Base-by-base conservation (phyloP, 1,284 basidiomycete species). In the Pascua guehoae region DNA sequence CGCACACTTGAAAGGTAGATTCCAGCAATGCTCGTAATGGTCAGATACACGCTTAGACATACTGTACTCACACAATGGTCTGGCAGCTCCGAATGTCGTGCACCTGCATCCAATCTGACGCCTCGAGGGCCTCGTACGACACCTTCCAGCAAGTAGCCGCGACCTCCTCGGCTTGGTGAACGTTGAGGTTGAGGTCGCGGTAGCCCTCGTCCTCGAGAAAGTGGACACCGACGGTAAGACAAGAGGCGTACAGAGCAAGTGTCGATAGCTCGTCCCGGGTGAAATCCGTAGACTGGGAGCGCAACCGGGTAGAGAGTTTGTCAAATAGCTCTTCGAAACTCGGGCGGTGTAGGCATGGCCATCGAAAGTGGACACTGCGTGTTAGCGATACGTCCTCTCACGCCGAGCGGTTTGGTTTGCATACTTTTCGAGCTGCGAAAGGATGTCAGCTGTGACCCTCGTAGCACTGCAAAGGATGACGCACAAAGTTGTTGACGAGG, bases 101-200 rank as follows among this genome's bases (percentile, higher is more conserved):
- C 32, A 63, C 57, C 51, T 66, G 65, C 63, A 66, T 65, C 65
- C 65, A 66, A 42, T 66, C 65, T 38, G 56, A 59, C 18, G 62
- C 64, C 41, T 63, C 65, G 52, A 66, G 49, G 0, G 65, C 63
- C 38, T 57, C 48, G 49, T 62, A 63, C 41, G 61, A 60, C 38
- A 64, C 54, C 3, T 63, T 46, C 65, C 65, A 66, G 53, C 65
- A 66, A 12, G 53, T 62, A n/a, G 59, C 61, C 1, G 70, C 66
- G 17, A 72, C 47, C 16, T 62, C 62, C 51, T 66, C 62, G 2
- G 62, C 62, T 53, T 69, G 63, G 14, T 68, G 66, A 18, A 63
- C 60, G 56, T 70, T 70, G 37, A 69, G 64, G 56, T 67, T 58
- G 12, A 62, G 57, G 38, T 62, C 60, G 36, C 57, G 60, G 43